Conservation (phyloP, 1,139 yeast genomes). For the Yamadazyma trypodendri region DNA sequence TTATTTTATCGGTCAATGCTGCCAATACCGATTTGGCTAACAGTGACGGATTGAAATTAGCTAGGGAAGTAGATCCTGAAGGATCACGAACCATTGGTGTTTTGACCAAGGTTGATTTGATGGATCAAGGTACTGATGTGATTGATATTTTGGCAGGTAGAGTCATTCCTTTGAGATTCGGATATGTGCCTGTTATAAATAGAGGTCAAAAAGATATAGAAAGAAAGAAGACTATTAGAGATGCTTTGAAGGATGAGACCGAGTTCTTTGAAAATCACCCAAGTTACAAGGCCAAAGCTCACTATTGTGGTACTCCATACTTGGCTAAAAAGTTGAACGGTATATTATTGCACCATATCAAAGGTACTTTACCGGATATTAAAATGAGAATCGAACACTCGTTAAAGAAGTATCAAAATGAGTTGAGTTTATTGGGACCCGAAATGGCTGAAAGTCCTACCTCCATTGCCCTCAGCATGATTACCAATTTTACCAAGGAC, state of each 20-base stretch:
- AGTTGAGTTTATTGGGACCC: constrained; percentile 76
- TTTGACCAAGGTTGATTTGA: constrained; percentile 90
- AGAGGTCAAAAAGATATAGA: constrained; percentile 98
- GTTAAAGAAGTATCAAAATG: constrained; percentile 78
- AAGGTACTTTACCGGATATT: constrained; percentile 91
- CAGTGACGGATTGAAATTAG: constrained; percentile 93
- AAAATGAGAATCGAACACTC: constrained; percentile 86
- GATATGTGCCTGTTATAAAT: constrained; percentile 96
- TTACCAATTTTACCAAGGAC: constrained; percentile 90
- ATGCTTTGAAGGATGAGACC: constrained; percentile 81
- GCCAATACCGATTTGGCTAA: constrained; percentile 98
- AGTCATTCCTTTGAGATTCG: constrained; percentile 91
- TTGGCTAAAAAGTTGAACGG: constrained; percentile 90
- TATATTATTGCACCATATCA: constrained; percentile 88
- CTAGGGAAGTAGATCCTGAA: constrained; percentile 97
- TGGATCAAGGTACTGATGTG: constrained; percentile 99
- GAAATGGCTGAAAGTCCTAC: constrained; percentile 85
- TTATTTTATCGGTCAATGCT: constrained; percentile 91
- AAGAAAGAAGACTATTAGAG: constrained; percentile 78
- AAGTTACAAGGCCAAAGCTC: constrained; percentile 81
- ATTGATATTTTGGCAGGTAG: constrained; percentile 95
- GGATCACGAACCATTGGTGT: constrained; percentile 97
- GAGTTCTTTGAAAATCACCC: constrained; percentile 74
- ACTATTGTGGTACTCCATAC: constrained; percentile 93
- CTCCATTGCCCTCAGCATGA: constrained; percentile 84